These are phyloP conservation scores for Zygosaccharomyces rouxii DNA, from an alignment of 805 yeast species.

Conservation along the genomic window DNA sequence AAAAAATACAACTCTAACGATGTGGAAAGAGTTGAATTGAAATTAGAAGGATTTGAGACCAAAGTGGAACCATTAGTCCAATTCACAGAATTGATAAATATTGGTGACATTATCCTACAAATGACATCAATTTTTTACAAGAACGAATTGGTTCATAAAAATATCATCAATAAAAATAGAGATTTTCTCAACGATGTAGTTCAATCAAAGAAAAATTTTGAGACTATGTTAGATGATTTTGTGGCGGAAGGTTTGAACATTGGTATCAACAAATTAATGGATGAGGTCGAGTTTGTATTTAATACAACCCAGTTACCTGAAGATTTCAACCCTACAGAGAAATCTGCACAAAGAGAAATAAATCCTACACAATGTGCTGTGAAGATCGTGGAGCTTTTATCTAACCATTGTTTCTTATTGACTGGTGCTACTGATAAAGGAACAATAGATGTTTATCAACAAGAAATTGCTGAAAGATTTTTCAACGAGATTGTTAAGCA, in stretches of 20 bases:
- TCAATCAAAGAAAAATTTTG: slow-evolving; percentile 76
- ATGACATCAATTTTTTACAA: slow-evolving; percentile 88
- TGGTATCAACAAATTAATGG: slow-evolving; percentile 86
- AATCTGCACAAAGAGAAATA: slow-evolving; percentile 26
- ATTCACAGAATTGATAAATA: slow-evolving; percentile 85
- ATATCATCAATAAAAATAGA: slow-evolving; percentile 59
- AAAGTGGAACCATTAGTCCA: slow-evolving; percentile 76
- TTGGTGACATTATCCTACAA: slow-evolving; percentile 88
- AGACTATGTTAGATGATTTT: slow-evolving; percentile 72
- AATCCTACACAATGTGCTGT: slow-evolving; percentile 63
- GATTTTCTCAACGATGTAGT: slow-evolving; percentile 77
- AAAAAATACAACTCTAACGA: slow-evolving; percentile 63
- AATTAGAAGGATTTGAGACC: slow-evolving; percentile 33
- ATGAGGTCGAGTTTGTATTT: slow-evolving; percentile 65
- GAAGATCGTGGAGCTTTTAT: slow-evolving; percentile 56
- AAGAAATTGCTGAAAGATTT: slow-evolving; percentile 86
- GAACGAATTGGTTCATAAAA: slow-evolving; percentile 60
- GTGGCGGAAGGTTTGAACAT: slow-evolving; percentile 91
- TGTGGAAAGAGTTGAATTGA: slow-evolving; percentile 33
- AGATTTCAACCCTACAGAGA: slow-evolving; percentile 54
- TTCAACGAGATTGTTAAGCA: slow-evolving; percentile 72
- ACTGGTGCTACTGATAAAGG: slow-evolving; percentile 82
- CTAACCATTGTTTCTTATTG: slow-evolving; percentile 66
- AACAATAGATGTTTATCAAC: slow-evolving; percentile 87
- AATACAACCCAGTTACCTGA: slow-evolving; percentile 51